Base-by-base conservation (phyloP, 306 rosid genomes). In the Mimosa bimucronata region DNA sequence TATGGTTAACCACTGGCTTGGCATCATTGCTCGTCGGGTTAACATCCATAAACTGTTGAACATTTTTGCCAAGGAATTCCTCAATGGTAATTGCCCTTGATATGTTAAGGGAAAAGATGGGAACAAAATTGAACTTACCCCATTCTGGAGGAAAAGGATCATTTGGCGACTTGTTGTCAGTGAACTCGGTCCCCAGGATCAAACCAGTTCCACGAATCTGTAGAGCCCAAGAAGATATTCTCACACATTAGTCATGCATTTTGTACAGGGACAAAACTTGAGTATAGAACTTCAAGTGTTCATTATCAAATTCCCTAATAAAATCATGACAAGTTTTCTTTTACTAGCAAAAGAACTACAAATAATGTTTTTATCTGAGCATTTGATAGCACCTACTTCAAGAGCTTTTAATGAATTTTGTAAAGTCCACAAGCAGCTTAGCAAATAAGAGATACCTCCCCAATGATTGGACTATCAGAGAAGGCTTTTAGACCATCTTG, bases 201-300 rank as follows among this genome's bases (percentile, higher is more conserved):
- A 95, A 86, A 46, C 99, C 99, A 29, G 90, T 88, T 53, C 98
- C 99, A 25, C 99, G 88, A 68, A 93, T 95, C 98, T 95, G 94
- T 75, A 81, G 50, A 87, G 84, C 40, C 75, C 77, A 71, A 80
- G 7, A 30, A 15, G 64, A 25, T 74, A 52, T 3, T 26, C 28
- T 79, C 62, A 53, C 26, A 6, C 28, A n/a, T 44, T 52, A 52
- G 26, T 46, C 30, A 40, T 18, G 41, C 25, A 65, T 74, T 79
- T 62, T 13, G 19, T 58, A 60, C 31, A 60, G 9, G 19, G 66
- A 60, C 66, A 60, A 60, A 60, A 60, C 19, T 9, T 9, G 40
- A 9, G 72, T 34, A n/a, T 34, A 34, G 4, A 16, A 45, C 9
- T 65, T 34, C 18, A 65, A 7, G 44, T 34, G n/a, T 65, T 65